Evolutionary conservation across 2,329 filamentous ascomycete species (phyloP), one percentile per base, ranked within the genome.

Genomic region (Ascochyta pisi): DNA sequence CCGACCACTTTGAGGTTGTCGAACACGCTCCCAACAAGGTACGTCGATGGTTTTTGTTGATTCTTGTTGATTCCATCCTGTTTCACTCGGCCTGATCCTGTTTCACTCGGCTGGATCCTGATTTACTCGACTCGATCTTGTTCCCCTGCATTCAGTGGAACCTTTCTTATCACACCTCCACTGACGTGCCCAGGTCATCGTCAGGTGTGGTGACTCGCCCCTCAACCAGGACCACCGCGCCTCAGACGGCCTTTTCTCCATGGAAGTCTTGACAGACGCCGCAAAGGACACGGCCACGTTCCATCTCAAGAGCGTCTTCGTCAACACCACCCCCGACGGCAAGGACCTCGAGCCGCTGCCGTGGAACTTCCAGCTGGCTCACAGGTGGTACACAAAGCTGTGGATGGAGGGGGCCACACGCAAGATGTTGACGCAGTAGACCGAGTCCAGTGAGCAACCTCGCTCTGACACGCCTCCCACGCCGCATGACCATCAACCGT

Each of bases 1-100:
- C 67, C 26, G 75, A 77, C 64, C 75, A 77, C 59, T 77, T 77
- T 40, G 75, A 77, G 66, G 75, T 77, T n/a, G 56, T 77, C 35
- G 69, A 76, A 24, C 68, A 73, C 46, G 61, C 60, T 9, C 54
- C 62, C 10, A 67, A 74, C 10, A 76, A 73, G 73, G 75, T 77
- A 61, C 23, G 68, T 51, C 19, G 19, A 19, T 19, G 19, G 19
- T 19, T 19, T 19, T 19, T 19, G 19, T 19, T 19, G 19, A 3
- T 19, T 19, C 10, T 34, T 27, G 2, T 5, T 16, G 19, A 31
- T 16, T 26, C 5, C 33, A 13, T 12, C 22, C 38, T 6, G 19
- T 19, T 19, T 19, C 2, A 19, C 19, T 19, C 19, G 19, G 2
- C 19, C 2, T 19, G 19, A 19, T 19, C 19, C 2, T 19, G 19